phyloP scores from a whole-genome alignment of 192 early-diverging fungal genomes.

The Backusella morwellensis region DNA sequence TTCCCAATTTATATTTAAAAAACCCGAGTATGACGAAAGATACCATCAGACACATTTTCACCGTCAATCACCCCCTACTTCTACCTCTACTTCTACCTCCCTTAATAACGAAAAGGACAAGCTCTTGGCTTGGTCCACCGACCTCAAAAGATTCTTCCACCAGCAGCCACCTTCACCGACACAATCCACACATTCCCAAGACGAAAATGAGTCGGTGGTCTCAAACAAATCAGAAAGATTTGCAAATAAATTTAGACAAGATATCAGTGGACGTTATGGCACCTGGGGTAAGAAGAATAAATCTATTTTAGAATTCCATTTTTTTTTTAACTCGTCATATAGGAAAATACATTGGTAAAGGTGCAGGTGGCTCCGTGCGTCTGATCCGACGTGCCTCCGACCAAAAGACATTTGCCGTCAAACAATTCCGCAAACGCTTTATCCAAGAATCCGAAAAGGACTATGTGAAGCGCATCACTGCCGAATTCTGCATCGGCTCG shows the following conservation, averaged over 20 bases:
- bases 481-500: constrained; percentile 83
- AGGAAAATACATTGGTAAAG: constrained; percentile 51
- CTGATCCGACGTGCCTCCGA: constrained; percentile 58
- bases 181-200: constrained; percentile 8
- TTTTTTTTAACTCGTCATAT: not conserved
- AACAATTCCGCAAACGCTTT: constrained; percentile 71
- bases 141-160: constrained; percentile 20
- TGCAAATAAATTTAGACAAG: constrained; percentile 27
- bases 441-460: constrained; percentile 63
- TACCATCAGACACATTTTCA: constrained; percentile 31
- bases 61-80: not conserved
- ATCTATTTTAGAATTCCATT: not conserved
- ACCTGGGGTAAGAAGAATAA: constrained; percentile 17
- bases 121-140: constrained; percentile 14
- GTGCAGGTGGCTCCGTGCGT: constrained; percentile 70
- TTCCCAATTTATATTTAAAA: constrained; percentile 28
- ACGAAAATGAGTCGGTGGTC: constrained; percentile 2
- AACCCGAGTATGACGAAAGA: constrained; percentile 24
- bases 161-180: constrained; percentile 7
- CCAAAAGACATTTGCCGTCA: constrained; percentile 69
- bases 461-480: constrained; percentile 78
- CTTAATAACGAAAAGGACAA: not conserved
- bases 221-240: constrained; percentile 7
- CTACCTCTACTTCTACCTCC: not conserved
- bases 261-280: constrained; percentile 25